Percentiles rank a stretch among this genome's conserved stretches.
Evolutionary conservation across 768 basidiomycete genomes (phyloP).

Genomic region (Russula earlei): DNA sequence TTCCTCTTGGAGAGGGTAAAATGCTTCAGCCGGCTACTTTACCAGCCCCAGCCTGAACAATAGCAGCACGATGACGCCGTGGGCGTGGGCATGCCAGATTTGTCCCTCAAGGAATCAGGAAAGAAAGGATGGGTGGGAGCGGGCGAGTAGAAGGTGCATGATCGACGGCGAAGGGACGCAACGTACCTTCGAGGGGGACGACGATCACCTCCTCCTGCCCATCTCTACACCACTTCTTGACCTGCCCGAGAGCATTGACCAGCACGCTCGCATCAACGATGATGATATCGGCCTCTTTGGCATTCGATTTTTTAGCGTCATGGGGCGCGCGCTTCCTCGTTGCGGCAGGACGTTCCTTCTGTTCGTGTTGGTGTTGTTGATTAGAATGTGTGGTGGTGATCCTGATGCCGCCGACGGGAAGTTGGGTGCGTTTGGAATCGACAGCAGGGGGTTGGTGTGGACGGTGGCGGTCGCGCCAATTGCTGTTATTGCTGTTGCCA

Average conservation of each 20-base stretch:
- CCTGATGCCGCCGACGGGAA: constrained; percentile 13
- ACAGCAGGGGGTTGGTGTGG: constrained; percentile 10
- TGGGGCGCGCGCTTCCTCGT: constrained; percentile 3
- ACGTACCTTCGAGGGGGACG: constrained; percentile 80
- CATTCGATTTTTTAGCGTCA: neutral
- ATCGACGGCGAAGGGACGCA: neutral
- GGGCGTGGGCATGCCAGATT: neutral
- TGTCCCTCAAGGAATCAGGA: too few relatives aligned
- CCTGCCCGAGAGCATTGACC: constrained; percentile 63
- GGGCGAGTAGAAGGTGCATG: neutral
- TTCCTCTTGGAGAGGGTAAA: too few relatives aligned
- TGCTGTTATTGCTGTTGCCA: neutral
- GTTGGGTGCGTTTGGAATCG: constrained; percentile 22
- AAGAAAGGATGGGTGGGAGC: neutral
- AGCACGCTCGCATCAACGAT: constrained; percentile 79
- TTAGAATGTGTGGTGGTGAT: neutral
- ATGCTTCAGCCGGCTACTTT: too few relatives aligned
- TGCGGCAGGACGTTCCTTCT: neutral
- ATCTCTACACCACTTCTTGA: constrained; percentile 76
- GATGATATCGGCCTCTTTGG: constrained; percentile 64
- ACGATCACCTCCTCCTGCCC: constrained; percentile 72
- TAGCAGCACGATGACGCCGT: neutral
- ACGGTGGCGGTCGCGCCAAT: constrained; percentile 17
- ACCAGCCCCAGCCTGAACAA: neutral
- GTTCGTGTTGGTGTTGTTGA: neutral